A percentile compares a stretch with the other conserved stretches of the same genome.
Conservation (phyloP, 2,329 filamentous ascomycete genomes). For the Fusarium pseudoanthophilum region DNA sequence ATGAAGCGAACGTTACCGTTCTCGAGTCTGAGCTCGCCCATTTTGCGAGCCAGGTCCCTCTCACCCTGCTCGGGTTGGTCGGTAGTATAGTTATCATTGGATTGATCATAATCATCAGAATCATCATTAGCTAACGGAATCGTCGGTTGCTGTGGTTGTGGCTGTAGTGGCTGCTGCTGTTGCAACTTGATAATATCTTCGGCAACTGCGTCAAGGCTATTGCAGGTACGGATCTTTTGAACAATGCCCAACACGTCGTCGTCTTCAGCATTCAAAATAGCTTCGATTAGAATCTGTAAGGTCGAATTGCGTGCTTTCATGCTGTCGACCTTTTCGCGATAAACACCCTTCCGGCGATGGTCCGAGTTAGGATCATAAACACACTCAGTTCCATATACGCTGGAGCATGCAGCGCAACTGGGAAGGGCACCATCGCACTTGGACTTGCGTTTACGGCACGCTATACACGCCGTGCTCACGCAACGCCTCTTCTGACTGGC, state of each 20-base stretch:
- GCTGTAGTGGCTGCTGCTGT: conserved; percentile 46
- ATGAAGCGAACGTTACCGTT: conserved; percentile 91
- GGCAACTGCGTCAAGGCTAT: conserved; percentile 69
- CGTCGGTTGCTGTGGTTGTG: conserved; percentile 53
- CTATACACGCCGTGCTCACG: conserved; percentile 86
- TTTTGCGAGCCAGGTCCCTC: conserved; percentile 86
- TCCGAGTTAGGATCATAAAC: conserved; percentile 97
- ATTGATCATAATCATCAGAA: conserved; percentile 54
- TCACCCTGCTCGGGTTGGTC: conserved; percentile 67
- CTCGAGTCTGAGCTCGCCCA: conserved; percentile 89
- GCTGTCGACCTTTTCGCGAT: conserved; percentile 91
- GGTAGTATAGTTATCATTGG: conserved; percentile 53
- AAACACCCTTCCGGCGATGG: conserved; percentile 94
- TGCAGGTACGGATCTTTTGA: conserved; percentile 87
- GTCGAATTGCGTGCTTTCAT: conserved; percentile 89
- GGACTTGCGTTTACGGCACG: conserved; percentile 81
- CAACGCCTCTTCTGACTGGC: conserved; percentile 75
- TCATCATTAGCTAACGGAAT: conserved; percentile 52
- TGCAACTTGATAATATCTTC: conserved; percentile 63
- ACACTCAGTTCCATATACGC: conserved; percentile 90
- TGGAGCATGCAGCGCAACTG: conserved; percentile 94
- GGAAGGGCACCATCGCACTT: conserved; percentile 94
- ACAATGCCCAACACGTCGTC: conserved; percentile 86
- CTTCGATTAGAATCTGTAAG: conserved; percentile 90
- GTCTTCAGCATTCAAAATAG: conserved; percentile 90